These are phyloP conservation scores for Lodderomyces oxycetoniae DNA, from an alignment of 1,139 yeast species.

Conservation along the genomic window DNA sequence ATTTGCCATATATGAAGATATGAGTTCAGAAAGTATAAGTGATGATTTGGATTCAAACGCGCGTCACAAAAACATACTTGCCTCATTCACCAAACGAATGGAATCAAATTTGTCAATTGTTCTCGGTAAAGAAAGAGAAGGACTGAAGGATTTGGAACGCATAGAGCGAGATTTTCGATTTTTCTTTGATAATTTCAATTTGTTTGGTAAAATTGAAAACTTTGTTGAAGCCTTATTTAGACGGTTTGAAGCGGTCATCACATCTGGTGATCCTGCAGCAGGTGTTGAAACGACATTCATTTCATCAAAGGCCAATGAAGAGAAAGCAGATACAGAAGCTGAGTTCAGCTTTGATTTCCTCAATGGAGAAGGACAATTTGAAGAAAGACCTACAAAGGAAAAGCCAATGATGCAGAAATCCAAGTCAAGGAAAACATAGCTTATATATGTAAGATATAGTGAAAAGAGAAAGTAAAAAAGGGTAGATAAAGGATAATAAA, in stretches of 20 bases:
- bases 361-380: conserved; percentile 22
- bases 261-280: conserved; percentile 18
- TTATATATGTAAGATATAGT: no score
- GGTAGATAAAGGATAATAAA: no score
- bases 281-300: conserved; percentile 5
- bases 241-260: conserved; percentile 22
- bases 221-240: conserved; percentile 27
- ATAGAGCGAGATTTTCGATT: conserved; percentile 19
- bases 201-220: conserved; percentile 28
- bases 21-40: conserved; percentile 14
- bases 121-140: conserved; percentile 1
- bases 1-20: conserved; percentile 13
- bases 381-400: conserved; percentile 12
- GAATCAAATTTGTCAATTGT: conserved; percentile 15
- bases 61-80: conserved; percentile 11
- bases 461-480: no score
- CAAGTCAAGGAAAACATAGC: conserved; percentile 25
- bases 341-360: conserved; percentile 25
- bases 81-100: conserved; percentile 15
- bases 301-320: neutral
- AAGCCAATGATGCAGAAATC: conserved; percentile 24
- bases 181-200: conserved; percentile 27
- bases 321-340: conserved; percentile 14
- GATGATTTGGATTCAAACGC: conserved; percentile 18
- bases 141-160: conserved; percentile 7